Percentiles rank a stretch among this genome's conserved stretches.
These are phyloP conservation scores for Saussurea involucrata DNA, from an alignment of 129 eudicot genomes.

Conservation along the genomic window DNA sequence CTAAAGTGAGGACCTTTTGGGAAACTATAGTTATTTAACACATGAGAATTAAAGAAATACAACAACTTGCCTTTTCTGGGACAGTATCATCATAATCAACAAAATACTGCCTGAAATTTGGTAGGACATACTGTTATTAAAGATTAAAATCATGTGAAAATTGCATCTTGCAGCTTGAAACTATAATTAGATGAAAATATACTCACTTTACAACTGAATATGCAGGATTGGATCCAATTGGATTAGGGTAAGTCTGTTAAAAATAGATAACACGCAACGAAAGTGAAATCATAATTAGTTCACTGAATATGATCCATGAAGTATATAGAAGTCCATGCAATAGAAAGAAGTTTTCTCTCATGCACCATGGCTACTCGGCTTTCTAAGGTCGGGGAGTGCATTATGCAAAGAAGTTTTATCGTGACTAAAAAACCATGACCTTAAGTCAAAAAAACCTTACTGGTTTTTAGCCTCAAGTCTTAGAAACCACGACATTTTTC, in stretches of 20 bases:
- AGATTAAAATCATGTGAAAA: background rate
- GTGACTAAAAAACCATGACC: too few relatives aligned
- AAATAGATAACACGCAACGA: background rate
- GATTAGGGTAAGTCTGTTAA: slow-evolving; percentile 79
- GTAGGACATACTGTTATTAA: slow-evolving; percentile 7
- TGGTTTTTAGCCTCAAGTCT: too few relatives aligned
- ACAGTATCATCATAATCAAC: slow-evolving; percentile 77
- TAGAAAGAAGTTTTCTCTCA: background rate
- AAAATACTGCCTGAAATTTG: slow-evolving; percentile 83
- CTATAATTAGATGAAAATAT: slow-evolving; percentile 5
- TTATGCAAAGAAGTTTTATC: too few relatives aligned
- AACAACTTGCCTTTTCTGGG: slow-evolving; percentile 61
- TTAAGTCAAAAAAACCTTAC: too few relatives aligned
- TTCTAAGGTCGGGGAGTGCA: too few relatives aligned
- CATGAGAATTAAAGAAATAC: background rate
- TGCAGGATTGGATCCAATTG: slow-evolving; percentile 81
- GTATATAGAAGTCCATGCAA: background rate
- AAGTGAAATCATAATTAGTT: background rate
- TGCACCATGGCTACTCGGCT: background rate
- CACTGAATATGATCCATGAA: background rate
- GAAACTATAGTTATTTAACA: background rate
- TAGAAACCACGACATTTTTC: too few relatives aligned
- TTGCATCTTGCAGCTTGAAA: slow-evolving; percentile 2
- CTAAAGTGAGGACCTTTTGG: background rate
- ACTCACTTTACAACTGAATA: slow-evolving; percentile 92